These are phyloP conservation scores for Poronia punctata DNA, from an alignment of 495 filamentous ascomycete genomes.

Conservation along the genomic window DNA sequence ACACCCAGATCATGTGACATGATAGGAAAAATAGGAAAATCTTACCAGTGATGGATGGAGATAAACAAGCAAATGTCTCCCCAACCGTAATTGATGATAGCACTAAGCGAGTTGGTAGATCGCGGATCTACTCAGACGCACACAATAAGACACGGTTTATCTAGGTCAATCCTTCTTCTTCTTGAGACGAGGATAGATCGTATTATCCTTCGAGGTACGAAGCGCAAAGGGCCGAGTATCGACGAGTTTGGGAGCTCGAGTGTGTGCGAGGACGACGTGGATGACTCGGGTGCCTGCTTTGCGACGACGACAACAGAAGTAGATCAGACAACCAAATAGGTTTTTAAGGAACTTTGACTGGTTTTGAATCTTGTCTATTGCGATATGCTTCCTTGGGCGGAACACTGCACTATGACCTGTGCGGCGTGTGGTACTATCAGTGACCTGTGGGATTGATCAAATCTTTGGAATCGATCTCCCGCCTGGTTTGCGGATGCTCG, in stretches of 20 bases:
- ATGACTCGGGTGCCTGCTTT: constrained; percentile 17
- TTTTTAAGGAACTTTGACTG: no score
- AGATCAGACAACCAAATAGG: constrained; percentile 1
- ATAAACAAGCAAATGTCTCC: constrained; percentile 99
- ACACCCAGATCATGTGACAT: constrained; percentile 1
- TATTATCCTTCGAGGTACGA: constrained; percentile 19
- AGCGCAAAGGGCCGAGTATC: constrained; percentile 20
- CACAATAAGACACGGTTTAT: constrained; percentile 19
- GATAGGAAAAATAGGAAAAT: constrained; percentile 11
- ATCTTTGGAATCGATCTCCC: background rate
- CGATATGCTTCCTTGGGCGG: constrained; percentile 20
- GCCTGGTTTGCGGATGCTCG: constrained; percentile 14
- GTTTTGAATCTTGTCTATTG: constrained; percentile 25
- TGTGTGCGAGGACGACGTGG: constrained; percentile 20
- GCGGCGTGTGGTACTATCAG: constrained; percentile 15
- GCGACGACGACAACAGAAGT: constrained; percentile 19
- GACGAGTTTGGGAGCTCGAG: constrained; percentile 24
- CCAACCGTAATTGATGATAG: constrained; percentile 47
- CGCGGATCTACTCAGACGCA: constrained; percentile 11
- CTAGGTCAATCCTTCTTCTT: constrained; percentile 10
- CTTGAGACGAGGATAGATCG: constrained; percentile 17
- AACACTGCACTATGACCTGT: constrained; percentile 27
- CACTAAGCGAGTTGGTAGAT: constrained; percentile 22
- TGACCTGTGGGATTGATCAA: constrained; percentile 3
- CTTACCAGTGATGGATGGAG: constrained; percentile 71